Percentiles rank a stretch among this genome's conserved stretches.
phyloP scores from a whole-genome alignment of 306 rosid species.

The Adenanthera pavonina region DNA sequence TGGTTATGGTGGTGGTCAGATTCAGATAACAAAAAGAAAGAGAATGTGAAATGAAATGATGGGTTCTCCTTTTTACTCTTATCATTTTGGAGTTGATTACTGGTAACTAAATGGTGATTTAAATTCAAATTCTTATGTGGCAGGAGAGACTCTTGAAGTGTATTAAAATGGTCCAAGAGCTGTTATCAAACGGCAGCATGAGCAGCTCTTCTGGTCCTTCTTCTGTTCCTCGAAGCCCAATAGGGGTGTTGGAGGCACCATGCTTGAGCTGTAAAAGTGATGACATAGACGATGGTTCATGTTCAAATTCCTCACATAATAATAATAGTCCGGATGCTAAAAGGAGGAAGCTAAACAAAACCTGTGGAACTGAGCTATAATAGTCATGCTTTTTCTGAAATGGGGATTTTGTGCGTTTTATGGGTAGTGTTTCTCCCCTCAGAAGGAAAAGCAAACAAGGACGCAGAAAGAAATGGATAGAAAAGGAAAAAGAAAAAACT shows the following conservation, averaged over 20 bases:
- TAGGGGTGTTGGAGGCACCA: constrained; percentile 76
- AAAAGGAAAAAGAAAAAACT: neutral
- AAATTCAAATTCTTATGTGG: constrained; percentile 24
- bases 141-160: constrained; percentile 86
- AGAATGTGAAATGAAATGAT: constrained; percentile 28
- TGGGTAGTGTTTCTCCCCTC: constrained; percentile 43
- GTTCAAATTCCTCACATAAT: constrained; percentile 66
- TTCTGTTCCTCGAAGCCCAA: constrained; percentile 76
- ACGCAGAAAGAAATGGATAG: constrained; percentile 36
- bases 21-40: constrained; percentile 41
- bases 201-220: constrained; percentile 10
- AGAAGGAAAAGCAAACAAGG: constrained; percentile 19
- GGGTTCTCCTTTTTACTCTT: constrained; percentile 13
- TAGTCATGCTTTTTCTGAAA: constrained; percentile 47
- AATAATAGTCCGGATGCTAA: constrained; percentile 64
- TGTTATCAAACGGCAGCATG: constrained; percentile 37
- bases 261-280: constrained; percentile 87
- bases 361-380: constrained; percentile 64
- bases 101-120: constrained; percentile 12
- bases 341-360: constrained; percentile 86
- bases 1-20: constrained; percentile 23
- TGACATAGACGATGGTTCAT: constrained; percentile 71
- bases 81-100: constrained; percentile 41
- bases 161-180: constrained; percentile 52
- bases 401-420: constrained; percentile 47